Evolutionary conservation across 1,139 yeast species (phyloP).

Genomic region (Taphrina pruni): DNA sequence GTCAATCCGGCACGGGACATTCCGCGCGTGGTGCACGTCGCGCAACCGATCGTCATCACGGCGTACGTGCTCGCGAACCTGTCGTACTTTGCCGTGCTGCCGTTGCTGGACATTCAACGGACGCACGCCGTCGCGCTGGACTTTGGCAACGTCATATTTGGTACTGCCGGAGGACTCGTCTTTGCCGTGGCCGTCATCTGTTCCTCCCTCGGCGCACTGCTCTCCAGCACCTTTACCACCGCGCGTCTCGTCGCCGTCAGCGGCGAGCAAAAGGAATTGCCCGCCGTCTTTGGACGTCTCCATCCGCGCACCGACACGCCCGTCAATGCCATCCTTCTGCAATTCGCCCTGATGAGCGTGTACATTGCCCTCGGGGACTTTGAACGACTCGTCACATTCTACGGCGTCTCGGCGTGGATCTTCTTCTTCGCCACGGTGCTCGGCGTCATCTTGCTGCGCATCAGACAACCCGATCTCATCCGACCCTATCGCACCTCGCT

Average conservation of each 20-base stretch:
- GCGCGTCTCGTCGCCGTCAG: slow-evolving; percentile 54
- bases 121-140: slow-evolving; percentile 54
- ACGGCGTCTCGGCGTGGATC: slow-evolving; percentile 50
- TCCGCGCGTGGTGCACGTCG: slow-evolving; percentile 54
- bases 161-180: slow-evolving; percentile 50
- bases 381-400: slow-evolving; percentile 52
- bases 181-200: slow-evolving; percentile 53
- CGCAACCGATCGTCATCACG: slow-evolving; percentile 55
- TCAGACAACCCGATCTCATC: slow-evolving; percentile 21
- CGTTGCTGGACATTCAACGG: slow-evolving; percentile 50
- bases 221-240: slow-evolving; percentile 54
- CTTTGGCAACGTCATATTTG: slow-evolving; percentile 51
- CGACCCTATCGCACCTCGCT: slow-evolving; percentile 35
- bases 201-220: slow-evolving; percentile 56
- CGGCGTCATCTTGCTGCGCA: slow-evolving; percentile 25
- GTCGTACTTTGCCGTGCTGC: slow-evolving; percentile 53
- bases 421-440: slow-evolving; percentile 37
- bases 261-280: slow-evolving; percentile 53
- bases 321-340: slow-evolving; percentile 52
- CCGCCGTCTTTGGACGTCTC: slow-evolving; percentile 50
- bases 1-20: slow-evolving; percentile 52
- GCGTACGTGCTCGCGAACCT: slow-evolving; percentile 54
- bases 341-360: slow-evolving; percentile 50
- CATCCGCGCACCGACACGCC: slow-evolving; percentile 51
- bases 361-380: slow-evolving; percentile 54